phyloP scores from a whole-genome alignment of 352 stramenopile species.

The Pythium biforme region DNA sequence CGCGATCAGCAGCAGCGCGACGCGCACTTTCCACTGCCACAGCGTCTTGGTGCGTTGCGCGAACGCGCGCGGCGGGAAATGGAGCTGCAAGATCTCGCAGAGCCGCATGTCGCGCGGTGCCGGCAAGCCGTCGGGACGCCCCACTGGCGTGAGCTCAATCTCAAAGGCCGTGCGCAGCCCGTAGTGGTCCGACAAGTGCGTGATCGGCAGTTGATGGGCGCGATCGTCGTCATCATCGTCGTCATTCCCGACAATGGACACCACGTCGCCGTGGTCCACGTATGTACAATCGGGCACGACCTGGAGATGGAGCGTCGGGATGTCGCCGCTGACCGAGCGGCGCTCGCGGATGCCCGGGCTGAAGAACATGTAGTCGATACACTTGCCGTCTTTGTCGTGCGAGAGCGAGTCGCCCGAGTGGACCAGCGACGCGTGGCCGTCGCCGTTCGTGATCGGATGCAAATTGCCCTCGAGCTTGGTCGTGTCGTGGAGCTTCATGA shows the following conservation, averaged over 20 bases:
- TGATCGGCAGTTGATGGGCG: constrained; percentile 46
- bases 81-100: constrained; percentile 59
- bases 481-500: constrained; percentile 67
- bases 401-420: constrained; percentile 47
- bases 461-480: constrained; percentile 46
- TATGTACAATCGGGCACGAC: constrained; percentile 43
- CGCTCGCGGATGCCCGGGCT: constrained; percentile 39
- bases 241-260: constrained; percentile 26
- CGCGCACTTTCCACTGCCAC: constrained; percentile 68
- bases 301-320: constrained; percentile 39
- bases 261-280: constrained; percentile 59
- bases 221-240: constrained; percentile 26
- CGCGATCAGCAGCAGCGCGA: constrained; percentile 42
- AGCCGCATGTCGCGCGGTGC: constrained; percentile 34
- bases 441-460: constrained; percentile 79
- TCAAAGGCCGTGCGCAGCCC: constrained; percentile 53
- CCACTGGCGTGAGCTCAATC: constrained; percentile 43
- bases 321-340: constrained; percentile 23
- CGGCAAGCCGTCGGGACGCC: constrained; percentile 40
- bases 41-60: constrained; percentile 49
- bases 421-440: constrained; percentile 65
- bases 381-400: constrained; percentile 68
- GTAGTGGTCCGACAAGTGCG: constrained; percentile 82
- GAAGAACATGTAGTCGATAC: constrained; percentile 88
- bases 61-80: constrained; percentile 66